These are phyloP conservation scores for Marchantia polymorpha DNA, from an alignment of 225 moss, liverwort and hornwort species.

Conservation along the genomic window DNA sequence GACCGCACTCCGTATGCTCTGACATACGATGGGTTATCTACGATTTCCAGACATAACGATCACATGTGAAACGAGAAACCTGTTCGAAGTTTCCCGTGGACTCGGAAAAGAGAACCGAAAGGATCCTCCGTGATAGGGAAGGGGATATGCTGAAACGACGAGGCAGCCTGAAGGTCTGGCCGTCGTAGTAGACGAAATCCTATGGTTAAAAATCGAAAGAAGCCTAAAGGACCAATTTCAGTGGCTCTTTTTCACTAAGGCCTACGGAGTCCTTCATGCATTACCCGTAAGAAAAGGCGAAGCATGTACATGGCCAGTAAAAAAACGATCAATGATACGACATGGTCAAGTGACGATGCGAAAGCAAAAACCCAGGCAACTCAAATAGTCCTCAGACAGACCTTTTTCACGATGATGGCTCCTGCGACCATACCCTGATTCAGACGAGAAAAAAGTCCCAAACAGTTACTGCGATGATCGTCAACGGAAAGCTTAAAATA, in stretches of 20 bases:
- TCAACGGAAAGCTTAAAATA: background rate
- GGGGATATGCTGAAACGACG: background rate
- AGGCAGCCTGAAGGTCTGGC: background rate
- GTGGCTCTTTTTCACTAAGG: background rate
- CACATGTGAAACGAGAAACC: background rate
- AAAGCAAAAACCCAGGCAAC: background rate
- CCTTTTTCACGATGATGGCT: conserved; percentile 26
- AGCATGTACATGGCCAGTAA: background rate
- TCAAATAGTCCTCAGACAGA: background rate
- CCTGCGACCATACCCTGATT: conserved; percentile 18
- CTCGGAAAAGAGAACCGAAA: background rate
- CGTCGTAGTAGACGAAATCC: background rate
- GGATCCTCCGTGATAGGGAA: background rate
- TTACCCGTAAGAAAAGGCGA: background rate
- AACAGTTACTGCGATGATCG: background rate
- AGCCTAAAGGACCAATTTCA: background rate
- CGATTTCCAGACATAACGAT: background rate
- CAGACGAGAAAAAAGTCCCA: background rate
- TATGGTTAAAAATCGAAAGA: background rate
- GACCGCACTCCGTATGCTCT: too few relatives aligned
- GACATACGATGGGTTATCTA: too few relatives aligned
- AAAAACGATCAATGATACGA: background rate
- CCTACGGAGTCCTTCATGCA: background rate
- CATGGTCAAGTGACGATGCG: background rate
- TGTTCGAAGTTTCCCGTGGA: background rate